phyloP scores from a whole-genome alignment of 805 yeast genomes.

The Saturnispora diversa region DNA sequence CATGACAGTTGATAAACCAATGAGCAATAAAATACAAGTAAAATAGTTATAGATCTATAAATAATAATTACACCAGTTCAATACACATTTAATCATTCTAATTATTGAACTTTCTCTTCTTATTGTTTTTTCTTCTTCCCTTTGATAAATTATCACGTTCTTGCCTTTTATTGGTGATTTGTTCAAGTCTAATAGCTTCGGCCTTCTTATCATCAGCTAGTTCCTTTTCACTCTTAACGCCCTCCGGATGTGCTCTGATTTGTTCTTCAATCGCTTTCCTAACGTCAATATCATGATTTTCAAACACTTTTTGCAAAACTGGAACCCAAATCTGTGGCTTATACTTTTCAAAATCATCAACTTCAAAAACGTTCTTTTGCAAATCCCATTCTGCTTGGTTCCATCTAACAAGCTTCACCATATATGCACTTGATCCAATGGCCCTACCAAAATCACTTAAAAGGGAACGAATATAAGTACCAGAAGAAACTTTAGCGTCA shows the following conservation, averaged over 20 bases:
- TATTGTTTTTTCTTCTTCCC: conserved; percentile 1
- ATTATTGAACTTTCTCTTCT: conserved; percentile 2
- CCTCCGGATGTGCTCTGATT: conserved; percentile 17
- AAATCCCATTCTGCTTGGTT: conserved; percentile 83
- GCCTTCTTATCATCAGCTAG: conserved; percentile 6
- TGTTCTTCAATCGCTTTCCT: conserved; percentile 31
- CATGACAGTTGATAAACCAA: too few relatives aligned
- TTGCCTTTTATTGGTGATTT: conserved; percentile 5
- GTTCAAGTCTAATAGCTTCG: conserved; percentile 6
- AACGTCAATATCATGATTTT: conserved; percentile 34
- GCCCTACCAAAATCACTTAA: conserved; percentile 85
- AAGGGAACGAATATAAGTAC: conserved; percentile 87
- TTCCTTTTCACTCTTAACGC: conserved; percentile 6
- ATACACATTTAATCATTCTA: neutral
- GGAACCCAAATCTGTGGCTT: conserved; percentile 64
- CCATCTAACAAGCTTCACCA: conserved; percentile 71
- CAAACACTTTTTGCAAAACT: conserved; percentile 48
- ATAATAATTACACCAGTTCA: neutral
- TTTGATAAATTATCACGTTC: neutral
- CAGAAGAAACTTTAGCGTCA: conserved; percentile 77
- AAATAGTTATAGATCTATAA: too few relatives aligned
- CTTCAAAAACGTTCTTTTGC: conserved; percentile 55
- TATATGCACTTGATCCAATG: conserved; percentile 71
- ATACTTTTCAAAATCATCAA: conserved; percentile 55
- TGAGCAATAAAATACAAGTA: too few relatives aligned